Evolutionary conservation across 805 yeast species (phyloP).

Genomic region (Saturnispora saitoi): DNA sequence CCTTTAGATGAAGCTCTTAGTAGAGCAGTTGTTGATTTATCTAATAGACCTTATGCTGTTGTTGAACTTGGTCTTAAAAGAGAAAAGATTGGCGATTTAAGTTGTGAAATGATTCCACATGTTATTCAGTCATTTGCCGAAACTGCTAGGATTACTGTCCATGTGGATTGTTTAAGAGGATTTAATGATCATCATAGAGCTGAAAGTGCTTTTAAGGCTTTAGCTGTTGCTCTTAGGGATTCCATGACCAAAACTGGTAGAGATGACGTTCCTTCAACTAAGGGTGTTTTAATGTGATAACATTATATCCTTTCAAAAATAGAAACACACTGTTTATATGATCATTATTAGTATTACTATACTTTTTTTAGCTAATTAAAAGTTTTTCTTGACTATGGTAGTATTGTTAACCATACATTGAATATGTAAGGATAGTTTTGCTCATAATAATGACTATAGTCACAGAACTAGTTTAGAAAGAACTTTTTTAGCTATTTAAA

Average conservation of each 20-base stretch:
- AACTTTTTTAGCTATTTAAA: no score
- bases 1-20: slow-evolving; percentile 95
- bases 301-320: no score
- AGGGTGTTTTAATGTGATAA: slow-evolving; percentile 76
- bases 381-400: no score
- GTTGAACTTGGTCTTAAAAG: slow-evolving; percentile 83
- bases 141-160: slow-evolving; percentile 83
- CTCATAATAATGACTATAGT: no score
- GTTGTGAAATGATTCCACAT: slow-evolving; percentile 98
- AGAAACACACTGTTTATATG: no score
- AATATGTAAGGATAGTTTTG: no score
- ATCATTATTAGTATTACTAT: no score
- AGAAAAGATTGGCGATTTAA: slow-evolving; percentile 86
- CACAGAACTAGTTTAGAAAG: no score
- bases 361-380: no score
- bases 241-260: slow-evolving; percentile 78
- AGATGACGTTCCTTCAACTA: slow-evolving; percentile 90
- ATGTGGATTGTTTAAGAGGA: slow-evolving; percentile 91
- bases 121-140: slow-evolving; percentile 90
- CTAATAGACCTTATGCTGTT: slow-evolving; percentile 88
- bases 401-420: no score
- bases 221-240: slow-evolving; percentile 86
- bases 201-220: slow-evolving; percentile 92
- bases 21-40: slow-evolving; percentile 91
- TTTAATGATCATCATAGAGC: slow-evolving; percentile 94